These are phyloP conservation scores for Penicillium chermesinum DNA, from an alignment of 495 filamentous ascomycete genomes.

Conservation along the genomic window DNA sequence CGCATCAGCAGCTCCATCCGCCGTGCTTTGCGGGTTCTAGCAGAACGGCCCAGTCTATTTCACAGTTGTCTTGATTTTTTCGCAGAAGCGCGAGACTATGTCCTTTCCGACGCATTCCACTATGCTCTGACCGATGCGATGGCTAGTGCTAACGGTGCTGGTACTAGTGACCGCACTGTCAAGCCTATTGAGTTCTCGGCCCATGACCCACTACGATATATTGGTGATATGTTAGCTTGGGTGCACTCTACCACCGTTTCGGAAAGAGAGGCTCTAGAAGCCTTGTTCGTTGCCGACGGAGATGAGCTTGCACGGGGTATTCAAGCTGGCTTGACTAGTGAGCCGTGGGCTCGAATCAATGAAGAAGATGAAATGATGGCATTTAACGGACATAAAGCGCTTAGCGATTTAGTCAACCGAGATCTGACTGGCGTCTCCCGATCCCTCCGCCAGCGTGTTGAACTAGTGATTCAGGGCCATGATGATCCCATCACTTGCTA, in stretches of 20 bases:
- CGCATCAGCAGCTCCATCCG: conserved; percentile 85
- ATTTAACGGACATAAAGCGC: conserved; percentile 78
- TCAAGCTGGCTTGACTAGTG: conserved; percentile 76
- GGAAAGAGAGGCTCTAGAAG: conserved; percentile 87
- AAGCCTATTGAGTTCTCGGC: conserved; percentile 94
- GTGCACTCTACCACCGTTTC: conserved; percentile 89
- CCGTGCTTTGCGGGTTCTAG: conserved; percentile 77
- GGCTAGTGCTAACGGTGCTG: conserved; percentile 23
- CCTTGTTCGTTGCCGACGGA: conserved; percentile 86
- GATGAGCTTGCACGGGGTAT: conserved; percentile 84
- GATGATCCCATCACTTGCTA: conserved; percentile 86
- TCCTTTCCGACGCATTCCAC: conserved; percentile 87
- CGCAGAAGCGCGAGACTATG: conserved; percentile 80
- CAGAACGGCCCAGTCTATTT: conserved; percentile 85
- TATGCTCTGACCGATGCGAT: conserved; percentile 76
- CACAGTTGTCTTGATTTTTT: conserved; percentile 93
- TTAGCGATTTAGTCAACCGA: conserved; percentile 84
- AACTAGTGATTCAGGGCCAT: conserved; percentile 87
- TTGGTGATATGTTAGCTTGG: conserved; percentile 98
- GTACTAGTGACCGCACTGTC: conserved; percentile 42
- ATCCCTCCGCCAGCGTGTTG: conserved; percentile 73
- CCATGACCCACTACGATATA: conserved; percentile 86
- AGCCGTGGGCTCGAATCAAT: conserved; percentile 68
- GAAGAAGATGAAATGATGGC: conserved; percentile 56
- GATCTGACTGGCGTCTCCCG: conserved; percentile 74